Evolutionary conservation across 1,139 yeast genomes (phyloP).

Genomic region (Yamadazyma sp.): DNA sequence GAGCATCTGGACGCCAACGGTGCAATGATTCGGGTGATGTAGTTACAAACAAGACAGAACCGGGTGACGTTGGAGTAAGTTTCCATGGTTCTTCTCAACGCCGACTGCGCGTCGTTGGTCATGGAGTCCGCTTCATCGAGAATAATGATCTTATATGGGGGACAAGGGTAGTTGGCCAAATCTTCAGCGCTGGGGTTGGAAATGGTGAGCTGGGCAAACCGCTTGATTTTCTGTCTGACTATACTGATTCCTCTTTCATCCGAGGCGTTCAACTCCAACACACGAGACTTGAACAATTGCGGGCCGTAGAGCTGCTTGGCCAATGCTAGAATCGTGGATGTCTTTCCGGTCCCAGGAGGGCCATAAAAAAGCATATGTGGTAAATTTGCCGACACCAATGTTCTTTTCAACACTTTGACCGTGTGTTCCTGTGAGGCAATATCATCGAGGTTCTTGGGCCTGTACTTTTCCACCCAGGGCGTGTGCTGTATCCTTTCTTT

Average conservation of each 20-base stretch:
- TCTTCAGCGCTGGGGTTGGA: conserved; percentile 77
- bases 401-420: conserved; percentile 76
- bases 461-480: conserved; percentile 81
- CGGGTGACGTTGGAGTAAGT: conserved; percentile 88
- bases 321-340: conserved; percentile 86
- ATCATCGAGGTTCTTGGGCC: conserved; percentile 82
- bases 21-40: conserved; percentile 92
- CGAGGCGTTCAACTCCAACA: conserved; percentile 90
- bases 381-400: conserved; percentile 75
- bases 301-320: conserved; percentile 84
- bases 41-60: conserved; percentile 91
- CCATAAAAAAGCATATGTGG: conserved; percentile 98
- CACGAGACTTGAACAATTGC: conserved; percentile 66
- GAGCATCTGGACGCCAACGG: conserved; percentile 96
- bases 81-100: conserved; percentile 95
- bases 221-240: conserved; percentile 89
- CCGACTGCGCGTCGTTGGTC: conserved; percentile 98
- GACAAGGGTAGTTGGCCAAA: conserved; percentile 79
- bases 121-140: conserved; percentile 96
- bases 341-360: conserved; percentile 97
- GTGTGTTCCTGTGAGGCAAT: conserved; percentile 93
- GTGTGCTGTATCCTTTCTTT: conserved; percentile 51
- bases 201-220: conserved; percentile 84
- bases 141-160: conserved; percentile 85
- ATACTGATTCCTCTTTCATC: conserved; percentile 96